Conservation (phyloP, 2,329 filamentous ascomycete genomes). For the Coniochaeta sp. region DNA sequence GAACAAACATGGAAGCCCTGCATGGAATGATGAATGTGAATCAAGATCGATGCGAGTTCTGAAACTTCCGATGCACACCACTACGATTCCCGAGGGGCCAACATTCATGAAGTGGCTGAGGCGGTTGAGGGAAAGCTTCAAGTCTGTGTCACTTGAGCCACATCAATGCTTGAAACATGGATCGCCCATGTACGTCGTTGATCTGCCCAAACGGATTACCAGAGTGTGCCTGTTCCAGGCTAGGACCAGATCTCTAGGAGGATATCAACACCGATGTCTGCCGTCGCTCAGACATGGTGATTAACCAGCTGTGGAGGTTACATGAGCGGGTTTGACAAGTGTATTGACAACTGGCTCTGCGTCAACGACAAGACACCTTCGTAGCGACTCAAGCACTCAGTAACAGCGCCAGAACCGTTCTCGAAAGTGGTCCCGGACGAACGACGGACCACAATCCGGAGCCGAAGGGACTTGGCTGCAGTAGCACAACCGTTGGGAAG, state of each 20-base stretch:
- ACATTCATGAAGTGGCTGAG: not conserved
- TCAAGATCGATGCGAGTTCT: not conserved
- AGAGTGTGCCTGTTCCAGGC: not conserved
- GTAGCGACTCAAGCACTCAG: too few species aligned
- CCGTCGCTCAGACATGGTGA: too few species aligned
- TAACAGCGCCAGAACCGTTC: too few species aligned
- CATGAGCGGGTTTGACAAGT: too few species aligned
- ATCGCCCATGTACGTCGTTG: not conserved
- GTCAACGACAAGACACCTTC: too few species aligned
- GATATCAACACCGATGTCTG: too few species aligned
- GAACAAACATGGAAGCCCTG: not conserved
- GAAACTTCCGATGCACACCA: not conserved
- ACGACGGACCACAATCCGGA: not conserved
- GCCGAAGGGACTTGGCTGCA: not conserved
- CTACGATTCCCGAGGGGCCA: too few species aligned
- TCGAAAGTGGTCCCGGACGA: too few species aligned
- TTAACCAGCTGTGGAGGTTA: too few species aligned
- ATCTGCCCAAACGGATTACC: not conserved
- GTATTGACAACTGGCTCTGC: too few species aligned
- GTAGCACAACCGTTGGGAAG: not conserved
- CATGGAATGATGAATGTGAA: too few species aligned
- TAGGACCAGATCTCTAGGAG: not conserved
- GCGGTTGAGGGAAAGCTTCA: too few species aligned
- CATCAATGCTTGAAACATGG: not conserved
- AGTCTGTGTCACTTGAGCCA: not conserved